Evolutionary conservation across 441 rosid species (phyloP), one percentile per base, ranked within the genome.

Genomic region (Erodium texanum): DNA sequence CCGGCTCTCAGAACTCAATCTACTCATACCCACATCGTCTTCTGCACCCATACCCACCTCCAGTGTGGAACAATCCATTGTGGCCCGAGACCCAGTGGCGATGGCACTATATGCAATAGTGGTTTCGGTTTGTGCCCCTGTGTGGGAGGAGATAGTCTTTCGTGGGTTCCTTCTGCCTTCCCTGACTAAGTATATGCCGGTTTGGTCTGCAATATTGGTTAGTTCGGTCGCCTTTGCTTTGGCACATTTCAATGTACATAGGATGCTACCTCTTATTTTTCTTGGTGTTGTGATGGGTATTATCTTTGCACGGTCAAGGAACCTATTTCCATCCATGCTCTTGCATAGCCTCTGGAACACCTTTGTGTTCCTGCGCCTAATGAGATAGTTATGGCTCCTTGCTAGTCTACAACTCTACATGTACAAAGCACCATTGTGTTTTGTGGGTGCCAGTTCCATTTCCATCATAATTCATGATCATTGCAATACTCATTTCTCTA

Each of bases 1-100:
- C 36, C 3, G 6, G 36, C 36, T 32, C 1, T 32, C 36, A 7
- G 5, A 3, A 4, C 36, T 32, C 10, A 32, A 32, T 7, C 36
- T 32, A 5, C 36, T 32, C 36, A 32, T 56, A 0, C 62, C 62
- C 5, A 24, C 24, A 3, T 14, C 20, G 24, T 24, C 62, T 1
- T 56, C 62, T 6, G 10, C 62, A 3, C 62, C 62, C 11, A 4
- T 56, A 23, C 2, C 62, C 24, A 24, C 62, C 11, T 56, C 62
- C 11, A 56, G 11, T 4, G 62, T 56, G 11, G 62, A 56, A 20
- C 24, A 7, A 20, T 7, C 14, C 27, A 56, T 56, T 9, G 62
- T 56, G 23, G 62, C 62, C 23, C 62, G 62, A 20, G 62, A 56
- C 62, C 62, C 62, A 4, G 62, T 56, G 62, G 62, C 62, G 10